Conservation (phyloP, 2,329 filamentous ascomycete species). For the Colletotrichum tanaceti region DNA sequence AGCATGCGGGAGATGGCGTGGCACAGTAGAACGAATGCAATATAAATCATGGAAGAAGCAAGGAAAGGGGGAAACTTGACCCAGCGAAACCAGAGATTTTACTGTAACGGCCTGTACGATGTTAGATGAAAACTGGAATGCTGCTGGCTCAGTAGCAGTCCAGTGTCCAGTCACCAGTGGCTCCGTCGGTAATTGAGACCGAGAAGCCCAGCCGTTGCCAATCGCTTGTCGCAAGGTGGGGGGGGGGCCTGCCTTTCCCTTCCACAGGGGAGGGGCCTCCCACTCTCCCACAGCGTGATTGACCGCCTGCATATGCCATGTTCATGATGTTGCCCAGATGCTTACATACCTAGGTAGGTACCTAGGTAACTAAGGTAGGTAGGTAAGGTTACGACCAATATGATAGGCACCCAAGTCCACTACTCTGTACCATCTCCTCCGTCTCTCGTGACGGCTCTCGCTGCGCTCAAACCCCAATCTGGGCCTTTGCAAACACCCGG, state of each 20-base stretch:
- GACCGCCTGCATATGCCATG: neutral
- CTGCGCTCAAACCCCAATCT: neutral
- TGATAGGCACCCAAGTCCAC: neutral
- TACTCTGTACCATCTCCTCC: neutral
- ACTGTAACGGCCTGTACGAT: conserved; percentile 26
- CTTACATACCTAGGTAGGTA: too few relatives aligned
- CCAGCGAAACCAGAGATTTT: conserved; percentile 28
- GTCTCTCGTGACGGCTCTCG: neutral
- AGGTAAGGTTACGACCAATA: too few relatives aligned
- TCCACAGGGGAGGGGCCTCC: neutral
- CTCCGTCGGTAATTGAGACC: conserved; percentile 36
- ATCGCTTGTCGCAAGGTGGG: conserved; percentile 26
- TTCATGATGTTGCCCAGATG: too few relatives aligned
- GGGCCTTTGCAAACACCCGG: conserved; percentile 5
- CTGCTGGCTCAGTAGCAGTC: neutral
- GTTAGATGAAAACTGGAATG: conserved; percentile 26
- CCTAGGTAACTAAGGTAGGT: too few relatives aligned
- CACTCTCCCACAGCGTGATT: neutral
- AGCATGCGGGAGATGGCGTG: conserved; percentile 1
- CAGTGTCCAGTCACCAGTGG: neutral
- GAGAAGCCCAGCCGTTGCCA: conserved; percentile 34
- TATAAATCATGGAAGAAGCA: conserved; percentile 26
- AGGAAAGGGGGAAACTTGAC: conserved; percentile 16
- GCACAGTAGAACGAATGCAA: conserved; percentile 17
- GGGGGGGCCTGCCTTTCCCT: neutral